Evolutionary conservation across 352 stramenopile species (phyloP), one percentile per base, ranked within the genome.

Genomic region (Globisporangium iwayamae): DNA sequence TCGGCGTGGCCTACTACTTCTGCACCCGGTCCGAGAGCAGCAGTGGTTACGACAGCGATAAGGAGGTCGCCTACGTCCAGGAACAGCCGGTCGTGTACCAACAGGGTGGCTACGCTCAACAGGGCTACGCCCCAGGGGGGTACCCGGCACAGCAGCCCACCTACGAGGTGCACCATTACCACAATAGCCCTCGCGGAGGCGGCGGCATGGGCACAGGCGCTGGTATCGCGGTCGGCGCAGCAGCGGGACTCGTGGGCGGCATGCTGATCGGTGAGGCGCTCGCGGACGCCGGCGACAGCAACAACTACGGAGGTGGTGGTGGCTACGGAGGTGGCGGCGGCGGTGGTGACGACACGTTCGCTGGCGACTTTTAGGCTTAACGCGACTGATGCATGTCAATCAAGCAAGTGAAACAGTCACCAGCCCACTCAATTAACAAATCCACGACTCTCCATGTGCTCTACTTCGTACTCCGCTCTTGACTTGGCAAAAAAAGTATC

Each of bases 1-100:
- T 83, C 53, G 77, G 67, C 3, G 68, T 43, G 59, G 66, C 34
- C 59, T 80, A 66, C 75, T 78, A 55, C 68, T 65, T 66, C 70
- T 62, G 50, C 73, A 82, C 38, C 20, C 28, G 22, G 63, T 76
- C 62, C 76, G 76, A 71, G 73, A 70, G 9, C 69, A 76, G 51
- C 65, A 58, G 70, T 43, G 67, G 45, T 63, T 73, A 48, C 56
- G 41, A 28, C 61, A 51, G 45, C 51, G 61, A 62, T 61, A 67
- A 75, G 47, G 70, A 82, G 34, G 60, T 67, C 14, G 69, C 75
- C 38, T 79, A 78, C 57, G 67, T 66, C 13, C 64, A 71, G 51
- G 65, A 65, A 4, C 74, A 79, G 50, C 68, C 73, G 22, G 63
- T 57, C 3, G 54, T 63, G n/a, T 83, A 78, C 39, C 69, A 64